phyloP scores from a whole-genome alignment of 495 filamentous ascomycete species.

The Podospora bellae-mahoneyi region DNA sequence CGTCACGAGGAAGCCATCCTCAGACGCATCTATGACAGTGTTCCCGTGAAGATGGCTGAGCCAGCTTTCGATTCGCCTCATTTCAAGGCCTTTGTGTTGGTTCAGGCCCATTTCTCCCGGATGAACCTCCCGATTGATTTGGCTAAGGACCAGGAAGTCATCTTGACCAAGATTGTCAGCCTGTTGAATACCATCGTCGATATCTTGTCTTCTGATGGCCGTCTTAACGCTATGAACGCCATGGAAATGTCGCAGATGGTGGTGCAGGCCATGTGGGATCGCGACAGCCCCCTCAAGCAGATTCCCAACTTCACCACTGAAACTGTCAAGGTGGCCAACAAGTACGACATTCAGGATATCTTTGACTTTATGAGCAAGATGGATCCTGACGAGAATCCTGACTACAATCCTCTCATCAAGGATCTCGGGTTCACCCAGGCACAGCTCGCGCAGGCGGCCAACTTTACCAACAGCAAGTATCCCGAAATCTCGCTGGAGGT shows the following conservation, averaged over 20 bases:
- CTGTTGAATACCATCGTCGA: slow-evolving; percentile 90
- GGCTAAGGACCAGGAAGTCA: slow-evolving; percentile 92
- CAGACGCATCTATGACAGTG: slow-evolving; percentile 86
- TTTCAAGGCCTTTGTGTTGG: slow-evolving; percentile 94
- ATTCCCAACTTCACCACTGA: slow-evolving; percentile 91
- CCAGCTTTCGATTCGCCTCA: slow-evolving; percentile 87
- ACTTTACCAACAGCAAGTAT: slow-evolving; percentile 96
- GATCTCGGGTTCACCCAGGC: slow-evolving; percentile 72
- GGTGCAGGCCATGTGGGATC: slow-evolving; percentile 98
- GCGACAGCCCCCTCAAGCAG: slow-evolving; percentile 93
- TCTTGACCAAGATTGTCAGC: slow-evolving; percentile 80
- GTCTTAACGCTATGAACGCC: slow-evolving; percentile 93
- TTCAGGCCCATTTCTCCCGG: slow-evolving; percentile 96
- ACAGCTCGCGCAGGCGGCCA: slow-evolving; percentile 82
- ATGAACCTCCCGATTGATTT: slow-evolving; percentile 95
- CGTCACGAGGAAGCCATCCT: slow-evolving; percentile 88
- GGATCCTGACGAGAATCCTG: slow-evolving; percentile 84
- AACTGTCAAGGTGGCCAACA: slow-evolving; percentile 76
- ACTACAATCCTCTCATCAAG: slow-evolving; percentile 72
- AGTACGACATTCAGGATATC: slow-evolving; percentile 80
- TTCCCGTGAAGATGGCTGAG: slow-evolving; percentile 91
- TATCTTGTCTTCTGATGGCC: slow-evolving; percentile 91
- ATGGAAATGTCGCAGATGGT: slow-evolving; percentile 99
- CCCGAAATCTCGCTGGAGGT: slow-evolving; percentile 90
- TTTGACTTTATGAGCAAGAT: slow-evolving; percentile 99